Percentiles rank a stretch among this genome's conserved stretches.
These are phyloP conservation scores for Pseudoscleropodium purum DNA, from an alignment of 225 moss, liverwort and hornwort species.

Conservation along the genomic window DNA sequence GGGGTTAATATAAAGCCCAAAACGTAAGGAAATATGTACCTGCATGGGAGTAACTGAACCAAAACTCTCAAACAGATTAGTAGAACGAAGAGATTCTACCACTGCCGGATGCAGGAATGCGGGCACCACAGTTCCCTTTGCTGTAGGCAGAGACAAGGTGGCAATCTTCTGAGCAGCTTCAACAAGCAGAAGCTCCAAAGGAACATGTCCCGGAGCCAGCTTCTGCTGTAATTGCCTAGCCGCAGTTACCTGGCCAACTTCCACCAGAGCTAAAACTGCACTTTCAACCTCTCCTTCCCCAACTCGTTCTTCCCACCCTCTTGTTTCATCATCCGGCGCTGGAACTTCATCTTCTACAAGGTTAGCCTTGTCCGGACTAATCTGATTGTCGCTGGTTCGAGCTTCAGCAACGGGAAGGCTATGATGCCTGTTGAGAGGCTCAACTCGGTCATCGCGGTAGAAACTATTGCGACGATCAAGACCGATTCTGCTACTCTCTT, in stretches of 20 bases:
- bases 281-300: slow-evolving; percentile 69
- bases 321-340: slow-evolving; percentile 42
- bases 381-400: slow-evolving; percentile 24
- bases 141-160: slow-evolving; percentile 40
- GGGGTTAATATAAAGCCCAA: neutral
- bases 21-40: slow-evolving; percentile 12
- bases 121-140: slow-evolving; percentile 57
- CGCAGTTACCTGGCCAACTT: slow-evolving; percentile 88
- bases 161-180: slow-evolving; percentile 84
- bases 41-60: slow-evolving; percentile 45
- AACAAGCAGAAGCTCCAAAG: slow-evolving; percentile 78
- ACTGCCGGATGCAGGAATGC: slow-evolving; percentile 53
- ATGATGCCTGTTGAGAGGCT: slow-evolving; percentile 26
- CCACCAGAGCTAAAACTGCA: slow-evolving; percentile 83
- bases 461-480: slow-evolving; percentile 18
- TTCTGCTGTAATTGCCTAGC: slow-evolving; percentile 86
- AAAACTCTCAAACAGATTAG: slow-evolving; percentile 38
- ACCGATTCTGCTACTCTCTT: slow-evolving; percentile 24
- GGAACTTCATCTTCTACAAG: slow-evolving; percentile 17
- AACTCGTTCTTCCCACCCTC: slow-evolving; percentile 83
- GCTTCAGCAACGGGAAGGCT: slow-evolving; percentile 32
- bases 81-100: slow-evolving; percentile 45
- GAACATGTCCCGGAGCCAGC: slow-evolving; percentile 61
- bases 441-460: slow-evolving; percentile 11
- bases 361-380: slow-evolving; percentile 9